Evolutionary conservation across 2,329 filamentous ascomycete species (phyloP), one percentile per base, ranked within the genome.

Genomic region (Pseudocercospora eumusae): DNA sequence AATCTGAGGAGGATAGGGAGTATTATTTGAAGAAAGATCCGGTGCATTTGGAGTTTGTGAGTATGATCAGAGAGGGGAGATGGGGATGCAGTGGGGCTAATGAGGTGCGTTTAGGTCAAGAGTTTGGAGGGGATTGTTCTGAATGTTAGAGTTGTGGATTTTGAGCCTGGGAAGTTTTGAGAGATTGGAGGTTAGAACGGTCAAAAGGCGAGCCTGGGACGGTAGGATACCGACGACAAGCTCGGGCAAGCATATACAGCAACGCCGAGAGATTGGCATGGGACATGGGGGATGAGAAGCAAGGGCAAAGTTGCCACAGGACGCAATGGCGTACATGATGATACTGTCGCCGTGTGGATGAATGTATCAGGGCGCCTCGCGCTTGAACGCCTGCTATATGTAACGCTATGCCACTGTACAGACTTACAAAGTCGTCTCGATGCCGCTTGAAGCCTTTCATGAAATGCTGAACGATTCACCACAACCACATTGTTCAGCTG

Each of bases 401-500:
- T 25, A 25, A 49, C 23, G 44, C 44, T 23, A 61, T 62, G 40
- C 57, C 57, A 36, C 54, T 64, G 31, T 59, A 49, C 42, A 47
- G 10, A 11, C 28, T 27, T 59, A 49, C 42, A 47, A n/a, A 11
- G 40, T 27, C 55, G 28, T 45, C 6, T 45, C n/a, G 36, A 40
- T 40, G 36, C 15, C 15, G 36, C 36, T 40, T 40, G 36, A 40
- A 40, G 15, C 15, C n/a, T n/a, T 27, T 63, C 62, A 81, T 68
- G 74, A 75, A 59, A 82, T 78, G 70, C 79, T 96, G 75, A 98
- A 98, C 1, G 92, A 96, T 80, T 98, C 93, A 73, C 93, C 93
- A 70, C 93, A 98, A 42, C 93, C 93, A 72, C 93, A 98, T 82
- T 96, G 86, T 75, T 96, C 93, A 83, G 96, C 93, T 97, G 75